Evolutionary conservation across 2,329 filamentous ascomycete genomes (phyloP).

Genomic region (Pestalotiopsis sp.): DNA sequence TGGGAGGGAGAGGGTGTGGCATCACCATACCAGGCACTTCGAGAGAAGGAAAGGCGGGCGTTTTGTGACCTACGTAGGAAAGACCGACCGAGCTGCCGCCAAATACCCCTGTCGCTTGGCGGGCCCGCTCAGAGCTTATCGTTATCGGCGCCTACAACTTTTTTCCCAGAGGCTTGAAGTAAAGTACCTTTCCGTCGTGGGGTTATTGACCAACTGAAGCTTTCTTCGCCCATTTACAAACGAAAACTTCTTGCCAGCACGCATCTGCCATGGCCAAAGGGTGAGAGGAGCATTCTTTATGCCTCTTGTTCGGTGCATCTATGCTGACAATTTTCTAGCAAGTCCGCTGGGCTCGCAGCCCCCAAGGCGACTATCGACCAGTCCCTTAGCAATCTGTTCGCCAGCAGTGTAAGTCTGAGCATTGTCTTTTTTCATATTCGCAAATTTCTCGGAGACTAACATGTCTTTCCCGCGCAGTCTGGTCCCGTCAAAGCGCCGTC

Average conservation of each 20-base stretch:
- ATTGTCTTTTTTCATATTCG: not conserved
- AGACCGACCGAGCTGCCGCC: conserved; percentile 10
- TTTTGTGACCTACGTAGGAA: conserved; percentile 6
- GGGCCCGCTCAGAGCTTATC: conserved; percentile 5
- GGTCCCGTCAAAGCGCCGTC: conserved; percentile 52
- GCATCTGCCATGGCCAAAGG: conserved; percentile 10
- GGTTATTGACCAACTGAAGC: conserved; percentile 7
- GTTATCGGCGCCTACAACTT: conserved; percentile 5
- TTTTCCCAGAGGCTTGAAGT: not conserved
- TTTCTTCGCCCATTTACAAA: not conserved
- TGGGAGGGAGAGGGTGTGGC: conserved; percentile 7
- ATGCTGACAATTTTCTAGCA: not conserved
- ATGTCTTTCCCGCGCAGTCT: conserved; percentile 37
- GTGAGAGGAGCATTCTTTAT: not conserved
- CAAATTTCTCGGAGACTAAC: not conserved
- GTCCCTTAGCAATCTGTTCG: conserved; percentile 10
- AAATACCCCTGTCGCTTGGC: conserved; percentile 1
- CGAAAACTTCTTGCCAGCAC: not conserved
- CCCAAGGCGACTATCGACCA: conserved; percentile 12
- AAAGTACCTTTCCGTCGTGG: not conserved
- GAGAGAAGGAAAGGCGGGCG: conserved; percentile 10
- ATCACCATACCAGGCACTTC: conserved; percentile 1
- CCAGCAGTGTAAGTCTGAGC: conserved; percentile 25
- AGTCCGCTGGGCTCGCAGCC: not conserved
- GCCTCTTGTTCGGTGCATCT: not conserved